These are phyloP conservation scores for Syzygium oleosum DNA, from an alignment of 345 rosid genomes.

Conservation along the genomic window DNA sequence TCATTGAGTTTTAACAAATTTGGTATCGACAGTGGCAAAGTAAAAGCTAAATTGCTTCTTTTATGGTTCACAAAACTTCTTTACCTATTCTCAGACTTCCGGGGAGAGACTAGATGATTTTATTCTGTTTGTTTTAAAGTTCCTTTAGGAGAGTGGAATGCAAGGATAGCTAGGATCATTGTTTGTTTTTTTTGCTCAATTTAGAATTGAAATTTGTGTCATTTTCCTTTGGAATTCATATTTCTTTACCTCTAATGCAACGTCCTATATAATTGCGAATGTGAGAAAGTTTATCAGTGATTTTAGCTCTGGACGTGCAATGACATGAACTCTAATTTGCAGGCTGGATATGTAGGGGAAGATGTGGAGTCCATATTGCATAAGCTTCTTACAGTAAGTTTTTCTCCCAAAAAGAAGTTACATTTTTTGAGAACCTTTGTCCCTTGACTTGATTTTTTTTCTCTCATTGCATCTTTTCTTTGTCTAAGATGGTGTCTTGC, in stretches of 20 bases:
- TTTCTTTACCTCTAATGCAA: neutral
- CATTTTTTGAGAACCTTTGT: neutral
- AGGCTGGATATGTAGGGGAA: constrained; percentile 99
- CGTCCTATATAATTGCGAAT: neutral
- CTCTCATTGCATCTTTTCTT: neutral
- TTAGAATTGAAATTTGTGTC: neutral
- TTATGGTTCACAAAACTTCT: neutral
- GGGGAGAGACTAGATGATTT: neutral
- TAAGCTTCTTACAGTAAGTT: constrained; percentile 80
- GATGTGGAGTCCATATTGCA: constrained; percentile 98
- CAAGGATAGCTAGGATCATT: neutral
- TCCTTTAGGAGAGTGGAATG: neutral
- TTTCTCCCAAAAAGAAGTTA: neutral
- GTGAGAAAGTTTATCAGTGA: neutral
- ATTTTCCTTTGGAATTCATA: neutral
- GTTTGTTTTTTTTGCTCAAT: neutral
- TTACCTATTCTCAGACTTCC: neutral
- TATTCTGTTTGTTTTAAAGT: neutral
- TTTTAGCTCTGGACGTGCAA: neutral
- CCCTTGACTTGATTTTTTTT: neutral
- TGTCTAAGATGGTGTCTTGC: neutral
- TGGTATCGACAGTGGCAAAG: neutral
- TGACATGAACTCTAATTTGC: constrained; percentile 19
- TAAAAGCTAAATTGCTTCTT: neutral
- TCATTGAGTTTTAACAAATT: neutral